Conservation (phyloP, 371 early-diverging fungal species). For the Mucor circinelloides region DNA sequence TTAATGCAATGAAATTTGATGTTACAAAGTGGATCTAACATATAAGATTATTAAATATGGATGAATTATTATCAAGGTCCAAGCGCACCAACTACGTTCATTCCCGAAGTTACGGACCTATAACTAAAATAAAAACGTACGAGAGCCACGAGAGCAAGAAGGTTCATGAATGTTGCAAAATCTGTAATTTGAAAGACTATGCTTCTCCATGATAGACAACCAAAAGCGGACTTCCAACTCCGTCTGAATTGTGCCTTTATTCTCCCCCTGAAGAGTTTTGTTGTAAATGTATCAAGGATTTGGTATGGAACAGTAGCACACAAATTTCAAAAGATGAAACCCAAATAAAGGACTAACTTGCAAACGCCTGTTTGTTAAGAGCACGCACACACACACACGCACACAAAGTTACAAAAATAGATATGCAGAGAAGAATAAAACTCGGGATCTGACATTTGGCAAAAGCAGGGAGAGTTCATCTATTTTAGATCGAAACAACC, state of each 20-base stretch:
- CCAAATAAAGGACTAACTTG: neutral
- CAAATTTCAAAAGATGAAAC: neutral
- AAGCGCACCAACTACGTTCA: neutral
- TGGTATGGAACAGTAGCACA: neutral
- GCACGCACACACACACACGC: neutral
- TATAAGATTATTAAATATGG: neutral
- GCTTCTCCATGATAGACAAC: neutral
- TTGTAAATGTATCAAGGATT: neutral
- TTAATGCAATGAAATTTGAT: neutral
- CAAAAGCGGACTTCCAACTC: neutral
- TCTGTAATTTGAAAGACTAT: neutral
- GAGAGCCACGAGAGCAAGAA: slow-evolving; percentile 2
- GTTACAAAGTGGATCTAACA: neutral
- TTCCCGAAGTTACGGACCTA: slow-evolving; percentile 1
- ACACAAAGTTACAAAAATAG: neutral
- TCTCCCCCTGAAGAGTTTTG: neutral
- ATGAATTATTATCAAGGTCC: neutral
- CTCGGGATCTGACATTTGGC: neutral
- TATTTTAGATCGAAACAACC: neutral
- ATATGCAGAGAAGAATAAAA: neutral
- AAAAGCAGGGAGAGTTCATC: neutral
- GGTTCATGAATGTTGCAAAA: neutral
- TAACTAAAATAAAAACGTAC: neutral
- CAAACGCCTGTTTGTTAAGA: neutral
- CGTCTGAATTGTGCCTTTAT: neutral